phyloP scores from a whole-genome alignment of 225 moss, liverwort and hornwort species.

The Anthoceros angustus region DNA sequence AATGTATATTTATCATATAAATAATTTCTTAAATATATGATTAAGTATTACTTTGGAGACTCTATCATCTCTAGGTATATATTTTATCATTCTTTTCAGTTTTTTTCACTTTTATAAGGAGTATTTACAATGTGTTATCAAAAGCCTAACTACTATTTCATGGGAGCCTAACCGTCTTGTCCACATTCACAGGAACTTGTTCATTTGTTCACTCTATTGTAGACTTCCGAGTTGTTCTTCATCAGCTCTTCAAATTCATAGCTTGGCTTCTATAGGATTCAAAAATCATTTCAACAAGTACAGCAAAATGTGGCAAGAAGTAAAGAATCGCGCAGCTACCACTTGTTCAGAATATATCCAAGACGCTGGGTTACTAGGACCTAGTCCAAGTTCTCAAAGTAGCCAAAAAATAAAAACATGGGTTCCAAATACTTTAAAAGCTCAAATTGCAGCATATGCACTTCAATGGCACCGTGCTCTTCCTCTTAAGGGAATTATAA shows the following conservation, averaged over 20 bases:
- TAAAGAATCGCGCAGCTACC: background rate
- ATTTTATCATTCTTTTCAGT: too few species aligned
- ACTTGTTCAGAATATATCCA: background rate
- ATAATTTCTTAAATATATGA: too few species aligned
- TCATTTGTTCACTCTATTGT: background rate
- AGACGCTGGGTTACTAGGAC: background rate
- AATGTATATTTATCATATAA: too few species aligned
- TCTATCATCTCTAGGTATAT: too few species aligned
- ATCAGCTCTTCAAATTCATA: background rate
- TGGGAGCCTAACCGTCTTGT: too few species aligned
- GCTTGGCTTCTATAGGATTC: background rate
- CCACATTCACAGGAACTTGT: background rate
- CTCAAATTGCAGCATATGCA: conserved; percentile 1
- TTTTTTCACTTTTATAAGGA: too few species aligned
- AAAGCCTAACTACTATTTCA: too few species aligned
- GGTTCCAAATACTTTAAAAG: background rate
- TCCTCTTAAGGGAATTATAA: background rate
- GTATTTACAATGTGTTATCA: too few species aligned
- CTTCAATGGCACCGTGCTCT: conserved; percentile 2
- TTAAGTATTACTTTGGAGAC: too few species aligned
- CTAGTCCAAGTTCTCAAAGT: background rate
- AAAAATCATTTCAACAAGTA: background rate
- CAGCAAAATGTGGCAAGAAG: background rate
- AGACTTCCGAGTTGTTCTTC: background rate
- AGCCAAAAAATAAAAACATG: background rate